Evolutionary conservation across 805 yeast genomes (phyloP).

Genomic region (Kuraishia piskuri): DNA sequence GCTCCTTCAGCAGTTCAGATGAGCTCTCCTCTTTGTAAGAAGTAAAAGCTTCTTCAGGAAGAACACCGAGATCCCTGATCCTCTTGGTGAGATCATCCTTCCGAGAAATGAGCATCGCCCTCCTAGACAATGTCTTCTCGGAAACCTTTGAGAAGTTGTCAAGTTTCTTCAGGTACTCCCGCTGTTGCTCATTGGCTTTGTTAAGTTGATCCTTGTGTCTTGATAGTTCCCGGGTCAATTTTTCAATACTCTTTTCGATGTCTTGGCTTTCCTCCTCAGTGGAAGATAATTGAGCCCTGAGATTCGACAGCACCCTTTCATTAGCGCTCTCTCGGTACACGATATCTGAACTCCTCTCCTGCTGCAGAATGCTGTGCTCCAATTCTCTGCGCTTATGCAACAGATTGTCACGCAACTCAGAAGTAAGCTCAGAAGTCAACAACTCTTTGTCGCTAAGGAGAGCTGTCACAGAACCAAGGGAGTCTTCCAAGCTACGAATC

Average conservation of each 20-base stretch:
- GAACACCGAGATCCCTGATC: slow-evolving; percentile 77
- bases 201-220: slow-evolving; percentile 30
- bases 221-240: slow-evolving; percentile 20
- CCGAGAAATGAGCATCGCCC: slow-evolving; percentile 47
- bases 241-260: slow-evolving; percentile 19
- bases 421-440: slow-evolving; percentile 33
- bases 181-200: slow-evolving; percentile 50
- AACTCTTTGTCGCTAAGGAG: slow-evolving; percentile 37
- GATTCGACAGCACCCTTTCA: background rate
- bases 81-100: slow-evolving; percentile 65
- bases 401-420: slow-evolving; percentile 52
- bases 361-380: slow-evolving; percentile 3
- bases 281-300: background rate
- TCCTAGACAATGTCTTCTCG: slow-evolving; percentile 58
- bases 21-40: slow-evolving; percentile 36
- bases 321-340: background rate
- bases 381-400: slow-evolving; percentile 41
- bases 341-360: background rate
- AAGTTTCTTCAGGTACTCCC: slow-evolving; percentile 40
- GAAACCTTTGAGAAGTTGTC: slow-evolving; percentile 55
- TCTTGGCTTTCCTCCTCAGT: slow-evolving; percentile 6
- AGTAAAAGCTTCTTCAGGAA: slow-evolving; percentile 78
- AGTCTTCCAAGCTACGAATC: slow-evolving; percentile 29
- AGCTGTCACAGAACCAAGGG: slow-evolving; percentile 31
- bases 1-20: slow-evolving; percentile 40